phyloP scores from a whole-genome alignment of 2,329 filamentous ascomycete species.

The Curvularia verruculosa region DNA sequence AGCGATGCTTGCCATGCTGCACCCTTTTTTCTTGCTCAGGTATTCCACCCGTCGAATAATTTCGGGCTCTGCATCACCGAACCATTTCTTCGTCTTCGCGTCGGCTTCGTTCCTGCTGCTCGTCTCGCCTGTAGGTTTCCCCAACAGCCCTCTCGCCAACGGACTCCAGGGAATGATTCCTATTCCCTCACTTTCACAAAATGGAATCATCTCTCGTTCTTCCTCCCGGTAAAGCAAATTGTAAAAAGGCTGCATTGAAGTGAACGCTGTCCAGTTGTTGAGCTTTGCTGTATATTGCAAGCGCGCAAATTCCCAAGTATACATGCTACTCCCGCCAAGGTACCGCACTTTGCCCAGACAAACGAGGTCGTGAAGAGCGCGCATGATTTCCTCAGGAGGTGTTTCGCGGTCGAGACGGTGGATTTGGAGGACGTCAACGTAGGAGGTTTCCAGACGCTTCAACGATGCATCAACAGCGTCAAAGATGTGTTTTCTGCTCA shows the following conservation, averaged over 20 bases:
- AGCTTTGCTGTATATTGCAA: background rate
- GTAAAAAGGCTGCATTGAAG: background rate
- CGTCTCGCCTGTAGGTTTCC: background rate
- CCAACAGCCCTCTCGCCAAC: background rate
- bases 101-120: background rate
- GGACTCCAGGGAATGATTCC: background rate
- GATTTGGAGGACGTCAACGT: slow-evolving; percentile 35
- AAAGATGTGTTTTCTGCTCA: slow-evolving; percentile 35
- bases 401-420: slow-evolving; percentile 26
- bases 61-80: background rate
- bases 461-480: slow-evolving; percentile 40
- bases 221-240: background rate
- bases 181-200: background rate
- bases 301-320: background rate
- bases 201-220: background rate
- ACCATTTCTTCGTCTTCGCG: slow-evolving; percentile 1
- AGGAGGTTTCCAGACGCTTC: slow-evolving; percentile 22
- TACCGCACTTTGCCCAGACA: slow-evolving; percentile 33
- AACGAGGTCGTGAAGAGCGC: slow-evolving; percentile 30
- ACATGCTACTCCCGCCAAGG: slow-evolving; percentile 28
- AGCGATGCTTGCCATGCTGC: background rate
- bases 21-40: background rate
- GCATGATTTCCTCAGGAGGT: slow-evolving; percentile 31
- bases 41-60: background rate
- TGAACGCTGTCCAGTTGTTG: slow-evolving; percentile 1